Percentiles rank a stretch among this genome's conserved stretches.
Evolutionary conservation across 2,329 filamentous ascomycete species (phyloP).

Genomic region (Nemania bipapillata): DNA sequence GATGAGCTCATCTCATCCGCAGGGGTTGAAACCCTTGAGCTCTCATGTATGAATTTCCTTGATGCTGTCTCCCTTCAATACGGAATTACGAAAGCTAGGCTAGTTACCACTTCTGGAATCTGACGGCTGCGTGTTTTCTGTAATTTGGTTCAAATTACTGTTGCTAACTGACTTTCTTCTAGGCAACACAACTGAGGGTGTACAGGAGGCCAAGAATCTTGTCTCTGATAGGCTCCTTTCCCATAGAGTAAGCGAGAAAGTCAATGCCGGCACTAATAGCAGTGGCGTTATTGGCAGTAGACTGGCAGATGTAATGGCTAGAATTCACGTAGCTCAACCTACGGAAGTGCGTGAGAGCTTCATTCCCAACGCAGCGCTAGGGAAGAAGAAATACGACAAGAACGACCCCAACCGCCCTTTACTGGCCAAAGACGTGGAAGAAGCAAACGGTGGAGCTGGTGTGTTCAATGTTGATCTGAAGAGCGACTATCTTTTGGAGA

Average conservation of each 20-base stretch:
- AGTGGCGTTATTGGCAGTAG: constrained; percentile 81
- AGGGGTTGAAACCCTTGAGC: constrained; percentile 90
- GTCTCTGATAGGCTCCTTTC: constrained; percentile 93
- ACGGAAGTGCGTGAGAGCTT: constrained; percentile 83
- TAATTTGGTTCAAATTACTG: not conserved
- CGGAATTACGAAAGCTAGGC: not conserved
- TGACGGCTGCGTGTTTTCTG: not conserved
- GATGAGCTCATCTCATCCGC: constrained; percentile 83
- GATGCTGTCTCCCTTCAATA: not conserved
- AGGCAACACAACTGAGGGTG: constrained; percentile 85
- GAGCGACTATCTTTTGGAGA: constrained; percentile 85
- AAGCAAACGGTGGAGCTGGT: constrained; percentile 91
- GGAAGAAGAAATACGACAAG: constrained; percentile 88
- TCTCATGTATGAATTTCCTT: constrained; percentile 71
- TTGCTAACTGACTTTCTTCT: constrained; percentile 14
- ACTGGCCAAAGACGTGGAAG: constrained; percentile 87
- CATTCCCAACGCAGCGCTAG: constrained; percentile 86
- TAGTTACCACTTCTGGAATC: not conserved
- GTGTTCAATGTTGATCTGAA: constrained; percentile 95
- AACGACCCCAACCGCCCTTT: constrained; percentile 83
- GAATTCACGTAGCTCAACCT: constrained; percentile 97
- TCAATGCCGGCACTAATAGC: constrained; percentile 86
- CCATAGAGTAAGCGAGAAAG: constrained; percentile 92
- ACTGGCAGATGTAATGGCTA: constrained; percentile 87
- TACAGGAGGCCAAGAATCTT: constrained; percentile 93